Conservation (phyloP, 169 alveolate species). For the Plasmodium vivax region DNA sequence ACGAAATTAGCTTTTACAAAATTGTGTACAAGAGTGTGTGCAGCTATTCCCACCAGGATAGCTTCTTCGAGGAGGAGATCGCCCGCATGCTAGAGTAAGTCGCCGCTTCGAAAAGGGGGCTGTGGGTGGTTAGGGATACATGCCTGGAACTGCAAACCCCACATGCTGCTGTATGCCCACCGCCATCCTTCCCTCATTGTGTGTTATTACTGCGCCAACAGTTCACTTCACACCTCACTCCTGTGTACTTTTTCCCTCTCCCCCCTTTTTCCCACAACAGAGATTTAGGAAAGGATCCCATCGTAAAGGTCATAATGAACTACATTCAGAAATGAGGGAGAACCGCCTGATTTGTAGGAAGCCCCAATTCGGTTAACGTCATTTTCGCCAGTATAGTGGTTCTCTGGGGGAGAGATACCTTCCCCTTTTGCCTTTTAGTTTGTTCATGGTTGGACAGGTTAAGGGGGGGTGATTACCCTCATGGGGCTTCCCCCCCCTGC, state of each 20-base stretch:
- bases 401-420: neutral
- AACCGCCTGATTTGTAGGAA: neutral
- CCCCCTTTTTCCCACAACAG: constrained; percentile 6
- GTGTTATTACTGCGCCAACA: neutral
- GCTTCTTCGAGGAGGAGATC: constrained; percentile 42
- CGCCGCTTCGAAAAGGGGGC: neutral
- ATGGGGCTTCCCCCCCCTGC: neutral
- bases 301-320: constrained; percentile 43
- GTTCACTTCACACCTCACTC: neutral
- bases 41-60: constrained; percentile 56
- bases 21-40: constrained; percentile 72
- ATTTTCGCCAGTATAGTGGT: neutral
- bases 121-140: too few relatives aligned
- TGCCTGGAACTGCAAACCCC: neutral
- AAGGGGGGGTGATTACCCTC: neutral
- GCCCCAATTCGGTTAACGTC: neutral
- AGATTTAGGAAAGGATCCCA: constrained; percentile 29
- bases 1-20: constrained; percentile 70
- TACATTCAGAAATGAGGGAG: constrained; percentile 27
- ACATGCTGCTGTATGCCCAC: neutral
- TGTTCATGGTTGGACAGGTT: neutral
- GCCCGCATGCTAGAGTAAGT: constrained; percentile 41
- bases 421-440: neutral
- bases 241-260: neutral
- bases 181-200: neutral